phyloP scores from a whole-genome alignment of 495 filamentous ascomycete species.

The Rostrohypoxylon terebratum region DNA sequence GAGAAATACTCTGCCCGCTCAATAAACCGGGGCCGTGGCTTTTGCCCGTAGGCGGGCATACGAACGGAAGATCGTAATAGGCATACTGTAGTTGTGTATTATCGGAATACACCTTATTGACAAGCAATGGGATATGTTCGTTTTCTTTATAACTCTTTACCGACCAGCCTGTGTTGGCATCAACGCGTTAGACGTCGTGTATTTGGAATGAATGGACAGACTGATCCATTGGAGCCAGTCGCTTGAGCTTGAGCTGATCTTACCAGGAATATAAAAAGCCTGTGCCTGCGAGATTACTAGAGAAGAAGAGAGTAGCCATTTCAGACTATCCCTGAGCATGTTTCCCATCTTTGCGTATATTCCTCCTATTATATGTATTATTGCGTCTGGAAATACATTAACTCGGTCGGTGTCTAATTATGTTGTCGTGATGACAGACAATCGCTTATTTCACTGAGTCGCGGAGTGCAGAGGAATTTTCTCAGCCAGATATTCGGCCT shows the following conservation, averaged over 20 bases:
- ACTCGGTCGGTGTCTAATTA: slow-evolving; percentile 20
- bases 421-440: slow-evolving; percentile 1
- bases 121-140: slow-evolving; percentile 86
- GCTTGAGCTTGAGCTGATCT: slow-evolving; percentile 26
- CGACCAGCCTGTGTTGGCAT: slow-evolving; percentile 68
- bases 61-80: slow-evolving; percentile 92
- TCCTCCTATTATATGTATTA: slow-evolving; percentile 32
- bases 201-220: background rate
- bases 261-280: slow-evolving; percentile 86
- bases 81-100: slow-evolving; percentile 93
- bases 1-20: slow-evolving; percentile 82
- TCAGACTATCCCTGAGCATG: slow-evolving; percentile 42
- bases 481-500: slow-evolving; percentile 5
- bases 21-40: slow-evolving; percentile 76
- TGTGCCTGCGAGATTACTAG: slow-evolving; percentile 53
- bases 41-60: slow-evolving; percentile 82
- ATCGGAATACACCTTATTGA: slow-evolving; percentile 96
- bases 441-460: slow-evolving; percentile 17
- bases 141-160: slow-evolving; percentile 83
- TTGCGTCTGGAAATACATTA: slow-evolving; percentile 40
- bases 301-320: slow-evolving; percentile 46
- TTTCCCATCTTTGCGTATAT: slow-evolving; percentile 48
- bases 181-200: slow-evolving; percentile 27
- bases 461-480: background rate
- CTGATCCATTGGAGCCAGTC: background rate